phyloP scores from a whole-genome alignment of 2,329 filamentous ascomycete genomes.

The Botrytis hyacinthi region DNA sequence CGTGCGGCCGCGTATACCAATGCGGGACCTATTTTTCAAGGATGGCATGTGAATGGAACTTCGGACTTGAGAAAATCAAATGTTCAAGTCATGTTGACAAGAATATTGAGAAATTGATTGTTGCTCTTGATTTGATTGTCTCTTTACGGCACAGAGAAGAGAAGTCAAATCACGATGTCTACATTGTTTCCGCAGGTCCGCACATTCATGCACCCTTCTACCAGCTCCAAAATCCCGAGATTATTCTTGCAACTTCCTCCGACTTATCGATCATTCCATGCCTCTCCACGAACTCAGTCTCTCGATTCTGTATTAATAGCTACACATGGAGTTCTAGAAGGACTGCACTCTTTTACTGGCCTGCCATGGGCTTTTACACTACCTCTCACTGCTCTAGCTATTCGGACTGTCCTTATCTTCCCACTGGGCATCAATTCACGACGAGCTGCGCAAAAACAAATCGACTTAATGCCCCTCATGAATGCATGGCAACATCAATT shows the following conservation, averaged over 20 bases:
- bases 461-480: slow-evolving; percentile 45
- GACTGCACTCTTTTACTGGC: slow-evolving; percentile 49
- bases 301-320: slow-evolving; percentile 45
- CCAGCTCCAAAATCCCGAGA: slow-evolving; percentile 1
- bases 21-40: slow-evolving; percentile 4
- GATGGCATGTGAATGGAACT: slow-evolving; percentile 16
- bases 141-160: neutral
- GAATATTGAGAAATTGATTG: neutral
- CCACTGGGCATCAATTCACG: slow-evolving; percentile 47
- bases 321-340: slow-evolving; percentile 47
- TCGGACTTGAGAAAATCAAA: slow-evolving; percentile 9
- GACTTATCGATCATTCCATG: slow-evolving; percentile 48
- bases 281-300: slow-evolving; percentile 44
- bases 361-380: slow-evolving; percentile 55
- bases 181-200: slow-evolving; percentile 13
- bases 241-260: slow-evolving; percentile 31
- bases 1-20: slow-evolving; percentile 16
- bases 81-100: neutral
- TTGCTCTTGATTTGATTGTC: neutral
- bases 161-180: slow-evolving; percentile 12
- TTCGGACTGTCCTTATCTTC: slow-evolving; percentile 48
- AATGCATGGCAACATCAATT: slow-evolving; percentile 40
- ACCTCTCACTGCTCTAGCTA: slow-evolving; percentile 51
- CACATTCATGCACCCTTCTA: neutral
- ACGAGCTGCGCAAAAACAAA: slow-evolving; percentile 42